Evolutionary conservation across 1,284 basidiomycete species (phyloP).

Genomic region (Amylostereum chailletii): DNA sequence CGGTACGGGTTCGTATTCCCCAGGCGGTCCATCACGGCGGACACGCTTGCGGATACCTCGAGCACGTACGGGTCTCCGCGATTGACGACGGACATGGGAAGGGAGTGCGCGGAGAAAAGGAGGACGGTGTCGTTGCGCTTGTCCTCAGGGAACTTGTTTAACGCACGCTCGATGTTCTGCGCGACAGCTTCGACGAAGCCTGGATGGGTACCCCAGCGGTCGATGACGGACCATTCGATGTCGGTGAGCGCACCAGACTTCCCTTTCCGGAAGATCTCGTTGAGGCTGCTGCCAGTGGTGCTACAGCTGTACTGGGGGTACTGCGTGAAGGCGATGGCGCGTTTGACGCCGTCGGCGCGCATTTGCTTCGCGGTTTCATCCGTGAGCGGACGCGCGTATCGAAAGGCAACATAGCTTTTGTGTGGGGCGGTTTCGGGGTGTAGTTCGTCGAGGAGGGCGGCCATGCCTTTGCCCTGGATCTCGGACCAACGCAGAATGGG

Average conservation of each 20-base stretch:
- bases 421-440: constrained; percentile 91
- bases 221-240: constrained; percentile 96
- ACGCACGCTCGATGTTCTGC: constrained; percentile 78
- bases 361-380: constrained; percentile 79
- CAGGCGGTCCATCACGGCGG: constrained; percentile 82
- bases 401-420: constrained; percentile 92
- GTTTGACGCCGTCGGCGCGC: constrained; percentile 84
- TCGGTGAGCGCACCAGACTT: constrained; percentile 45
- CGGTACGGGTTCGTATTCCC: constrained; percentile 80
- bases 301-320: constrained; percentile 99
- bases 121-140: constrained; percentile 72
- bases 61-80: constrained; percentile 96
- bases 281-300: constrained; percentile 94
- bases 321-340: constrained; percentile 95
- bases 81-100: constrained; percentile 96
- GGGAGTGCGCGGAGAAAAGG: constrained; percentile 95
- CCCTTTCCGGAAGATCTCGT: constrained; percentile 76
- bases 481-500: constrained; percentile 94
- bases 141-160: constrained; percentile 74
- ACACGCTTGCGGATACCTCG: constrained; percentile 92
- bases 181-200: constrained; percentile 94
- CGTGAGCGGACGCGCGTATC: constrained; percentile 88
- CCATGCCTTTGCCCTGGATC: constrained; percentile 88
- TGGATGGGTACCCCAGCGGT: constrained; percentile 94
- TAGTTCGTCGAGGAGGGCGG: constrained; percentile 84